Conservation (phyloP, 371 early-diverging fungal genomes). For the Gilbertella persicaria region DNA sequence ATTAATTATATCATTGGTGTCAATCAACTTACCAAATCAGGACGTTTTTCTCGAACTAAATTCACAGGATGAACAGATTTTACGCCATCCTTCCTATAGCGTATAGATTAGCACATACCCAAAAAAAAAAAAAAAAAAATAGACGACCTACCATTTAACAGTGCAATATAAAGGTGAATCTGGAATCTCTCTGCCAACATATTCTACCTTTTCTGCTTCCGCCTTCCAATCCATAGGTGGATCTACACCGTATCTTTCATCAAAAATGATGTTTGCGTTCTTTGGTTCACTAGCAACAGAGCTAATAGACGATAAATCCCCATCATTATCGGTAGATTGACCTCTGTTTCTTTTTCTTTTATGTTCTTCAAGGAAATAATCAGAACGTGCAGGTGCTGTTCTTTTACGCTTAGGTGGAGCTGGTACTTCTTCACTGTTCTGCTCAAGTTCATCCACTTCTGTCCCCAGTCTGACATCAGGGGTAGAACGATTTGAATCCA, state of each 20-base stretch:
- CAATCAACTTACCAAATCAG: slow-evolving; percentile 12
- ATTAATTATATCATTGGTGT: too few relatives aligned
- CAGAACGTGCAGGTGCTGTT: not conserved
- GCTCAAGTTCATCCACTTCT: not conserved
- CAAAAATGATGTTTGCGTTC: slow-evolving; percentile 9
- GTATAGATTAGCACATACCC: not conserved
- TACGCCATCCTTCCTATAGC: slow-evolving; percentile 14
- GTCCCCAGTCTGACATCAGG: not conserved
- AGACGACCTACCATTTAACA: slow-evolving; percentile 14
- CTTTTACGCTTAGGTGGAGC: not conserved
- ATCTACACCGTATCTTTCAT: slow-evolving; percentile 5
- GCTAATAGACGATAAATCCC: not conserved
- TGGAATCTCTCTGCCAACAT: slow-evolving; percentile 16
- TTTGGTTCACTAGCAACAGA: not conserved
- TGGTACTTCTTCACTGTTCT: too few relatives aligned
- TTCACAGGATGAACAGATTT: slow-evolving; percentile 14
- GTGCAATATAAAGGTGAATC: slow-evolving; percentile 12
- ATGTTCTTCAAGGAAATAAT: slow-evolving; percentile 15
- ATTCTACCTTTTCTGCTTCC: slow-evolving; percentile 9
- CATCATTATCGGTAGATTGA: not conserved
- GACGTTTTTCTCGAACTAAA: slow-evolving; percentile 16
- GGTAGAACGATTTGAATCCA: too few relatives aligned
- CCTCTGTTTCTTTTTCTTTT: slow-evolving; percentile 6
- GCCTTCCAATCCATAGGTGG: slow-evolving; percentile 11
- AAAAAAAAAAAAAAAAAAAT: not conserved